Percentiles rank a stretch among this genome's conserved stretches.
These are phyloP conservation scores for Escovopsis sp. DNA, from an alignment of 2,329 filamentous ascomycete species.

Conservation along the genomic window DNA sequence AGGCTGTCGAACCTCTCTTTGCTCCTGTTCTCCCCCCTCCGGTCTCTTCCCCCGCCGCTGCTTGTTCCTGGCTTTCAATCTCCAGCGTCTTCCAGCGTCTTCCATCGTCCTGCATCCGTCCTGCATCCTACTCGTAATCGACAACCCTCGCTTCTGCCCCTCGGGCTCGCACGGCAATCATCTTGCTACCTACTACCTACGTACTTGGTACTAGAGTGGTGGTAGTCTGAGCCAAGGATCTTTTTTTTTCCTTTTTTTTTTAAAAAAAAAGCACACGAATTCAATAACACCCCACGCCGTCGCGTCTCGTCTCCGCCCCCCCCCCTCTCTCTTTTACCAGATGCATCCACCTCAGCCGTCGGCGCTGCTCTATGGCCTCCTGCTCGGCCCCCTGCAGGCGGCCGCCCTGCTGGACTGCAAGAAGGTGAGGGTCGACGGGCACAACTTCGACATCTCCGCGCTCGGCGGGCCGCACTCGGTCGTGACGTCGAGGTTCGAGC, in stretches of 20 bases:
- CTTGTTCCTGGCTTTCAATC: too few species aligned
- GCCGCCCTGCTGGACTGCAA: slow-evolving; percentile 46
- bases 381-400: slow-evolving; percentile 22
- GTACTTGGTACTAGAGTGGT: too few species aligned
- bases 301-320: not conserved
- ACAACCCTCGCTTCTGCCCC: too few species aligned
- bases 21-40: not conserved
- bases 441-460: slow-evolving; percentile 47
- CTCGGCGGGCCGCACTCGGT: slow-evolving; percentile 57
- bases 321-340: too few species aligned
- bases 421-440: slow-evolving; percentile 41
- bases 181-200: too few species aligned
- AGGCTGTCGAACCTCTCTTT: not conserved
- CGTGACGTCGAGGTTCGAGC: slow-evolving; percentile 40
- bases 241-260: too few species aligned
- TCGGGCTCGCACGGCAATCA: too few species aligned
- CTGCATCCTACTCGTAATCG: not conserved
- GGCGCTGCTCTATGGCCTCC: slow-evolving; percentile 22
- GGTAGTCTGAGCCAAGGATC: too few species aligned
- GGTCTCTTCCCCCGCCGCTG: not conserved
- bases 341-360: slow-evolving; percentile 28
- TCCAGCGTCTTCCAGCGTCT: too few species aligned
- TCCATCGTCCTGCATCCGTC: not conserved
- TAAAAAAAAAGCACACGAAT: too few species aligned
- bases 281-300: not conserved